Evolutionary conservation across 2,329 filamentous ascomycete genomes (phyloP), one percentile per base, ranked within the genome.

Genomic region (Alternaria solani): DNA sequence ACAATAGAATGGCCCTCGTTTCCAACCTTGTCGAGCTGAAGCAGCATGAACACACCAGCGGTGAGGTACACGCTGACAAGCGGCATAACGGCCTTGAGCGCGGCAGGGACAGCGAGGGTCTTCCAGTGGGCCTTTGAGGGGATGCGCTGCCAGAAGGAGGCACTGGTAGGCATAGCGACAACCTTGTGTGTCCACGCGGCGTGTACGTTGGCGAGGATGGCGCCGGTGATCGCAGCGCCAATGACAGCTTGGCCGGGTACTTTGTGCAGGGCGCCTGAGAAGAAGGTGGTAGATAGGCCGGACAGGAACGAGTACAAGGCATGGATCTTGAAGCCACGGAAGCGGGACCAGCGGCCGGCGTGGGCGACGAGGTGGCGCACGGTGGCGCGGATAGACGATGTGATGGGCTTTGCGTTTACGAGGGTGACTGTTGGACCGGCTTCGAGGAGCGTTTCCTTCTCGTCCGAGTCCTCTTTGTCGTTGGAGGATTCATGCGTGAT

Each of bases 161-260:
- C 85, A 48, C 82, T 74, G 57, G 86, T 89, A 5, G 88, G 87
- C 54, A 87, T 83, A 2, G 92, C 89, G 74, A 97, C 93, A 75
- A 96, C 87, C 71, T 91, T 89, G 75, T 97, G 93, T 4, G 93
- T 91, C 93, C 93, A 97, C 54, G 88, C 86, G 67, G 94, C 86
- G 75, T 88, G 86, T 60, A 94, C 78, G 71, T 90, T 90, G 38
- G 90, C 86, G 32, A 91, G 82, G 20, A 86, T 77, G 23, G 94
- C 77, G 52, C 86, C 83, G 26, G 87, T 83, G 42, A 90, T 58
- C 51, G 89, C 83, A 54, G 83, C 83, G 55, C 82, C 81, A 55
- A 91, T 39, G 55, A 89, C 66, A 51, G 81, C 73, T 57, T 81
- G 77, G 59, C 84, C 79, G 20, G 86, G 73, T 39, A 80, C 63